Conservation (phyloP, 23 red algal genomes). For the Gracilaria caudata region DNA sequence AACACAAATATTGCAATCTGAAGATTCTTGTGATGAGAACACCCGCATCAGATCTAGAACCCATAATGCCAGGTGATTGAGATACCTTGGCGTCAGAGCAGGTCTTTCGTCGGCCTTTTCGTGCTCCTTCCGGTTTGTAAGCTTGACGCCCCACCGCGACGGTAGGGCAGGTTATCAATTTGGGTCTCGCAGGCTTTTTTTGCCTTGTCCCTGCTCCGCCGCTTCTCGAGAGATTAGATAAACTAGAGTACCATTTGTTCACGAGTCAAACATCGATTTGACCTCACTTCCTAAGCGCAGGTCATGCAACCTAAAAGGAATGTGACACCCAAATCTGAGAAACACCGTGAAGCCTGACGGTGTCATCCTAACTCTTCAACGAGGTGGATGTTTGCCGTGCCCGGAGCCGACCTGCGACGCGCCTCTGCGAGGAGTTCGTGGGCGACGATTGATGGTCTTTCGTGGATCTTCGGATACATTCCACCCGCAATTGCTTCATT, state of each 20-base stretch:
- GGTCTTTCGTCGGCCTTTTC: not conserved
- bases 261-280: not conserved
- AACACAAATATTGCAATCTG: slow-evolving; percentile 1
- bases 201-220: not conserved
- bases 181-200: not conserved
- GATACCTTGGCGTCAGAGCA: not conserved
- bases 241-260: not conserved
- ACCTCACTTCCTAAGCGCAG: too few relatives aligned
- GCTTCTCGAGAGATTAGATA: not conserved
- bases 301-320: not conserved
- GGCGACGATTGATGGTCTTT: not conserved
- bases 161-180: not conserved
- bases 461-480: slow-evolving; percentile 55
- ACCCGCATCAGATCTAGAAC: not conserved
- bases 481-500: slow-evolving; percentile 52
- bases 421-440: not conserved
- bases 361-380: not conserved
- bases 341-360: not conserved
- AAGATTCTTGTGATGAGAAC: not conserved
- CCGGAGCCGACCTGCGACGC: not conserved
- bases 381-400: not conserved
- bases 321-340: not conserved
- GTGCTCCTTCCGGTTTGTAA: not conserved
- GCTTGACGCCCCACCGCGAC: not conserved
- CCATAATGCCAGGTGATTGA: not conserved